Conservation (phyloP, 805 yeast species). For the Suhomyces sp. region DNA sequence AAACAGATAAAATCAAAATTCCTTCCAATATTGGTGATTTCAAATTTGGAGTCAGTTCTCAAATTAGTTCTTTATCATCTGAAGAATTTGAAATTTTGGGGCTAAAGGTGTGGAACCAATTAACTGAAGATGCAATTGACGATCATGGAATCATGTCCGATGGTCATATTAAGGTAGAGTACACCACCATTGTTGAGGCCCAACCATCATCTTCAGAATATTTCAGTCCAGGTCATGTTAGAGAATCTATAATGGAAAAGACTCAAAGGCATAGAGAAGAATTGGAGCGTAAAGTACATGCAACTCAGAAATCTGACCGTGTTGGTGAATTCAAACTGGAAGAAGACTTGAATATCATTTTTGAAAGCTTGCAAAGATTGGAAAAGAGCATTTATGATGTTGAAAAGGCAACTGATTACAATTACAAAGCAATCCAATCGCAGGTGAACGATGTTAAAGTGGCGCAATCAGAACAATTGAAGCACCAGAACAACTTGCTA, state of each 20-base stretch:
- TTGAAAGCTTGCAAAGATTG: constrained; percentile 10
- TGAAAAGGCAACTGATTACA: neutral
- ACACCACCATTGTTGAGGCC: constrained; percentile 15
- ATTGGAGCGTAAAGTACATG: constrained; percentile 8
- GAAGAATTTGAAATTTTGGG: constrained; percentile 68
- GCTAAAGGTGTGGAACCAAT: constrained; percentile 53
- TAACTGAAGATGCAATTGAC: constrained; percentile 55
- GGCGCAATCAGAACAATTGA: constrained; percentile 18
- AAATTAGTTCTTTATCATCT: constrained; percentile 31
- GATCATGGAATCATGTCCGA: constrained; percentile 53
- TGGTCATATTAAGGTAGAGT: constrained; percentile 41
- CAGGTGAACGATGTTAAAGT: constrained; percentile 18
- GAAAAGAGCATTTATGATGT: neutral
- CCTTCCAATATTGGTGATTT: constrained; percentile 36
- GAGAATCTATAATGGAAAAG: constrained; percentile 41
- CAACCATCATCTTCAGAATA: constrained; percentile 3
- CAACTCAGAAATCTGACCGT: neutral
- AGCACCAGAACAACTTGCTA: constrained; percentile 18
- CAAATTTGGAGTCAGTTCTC: constrained; percentile 56
- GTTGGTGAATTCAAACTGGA: constrained; percentile 8
- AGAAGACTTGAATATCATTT: constrained; percentile 9
- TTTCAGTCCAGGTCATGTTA: constrained; percentile 19
- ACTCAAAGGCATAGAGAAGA: constrained; percentile 24
- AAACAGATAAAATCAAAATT: constrained; percentile 54
- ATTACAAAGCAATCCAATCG: constrained; percentile 9